A percentile compares a stretch with the other conserved stretches of the same genome.
Evolutionary conservation across 352 stramenopile genomes (phyloP).

Genomic region (Phytophthora fragariaefolia): DNA sequence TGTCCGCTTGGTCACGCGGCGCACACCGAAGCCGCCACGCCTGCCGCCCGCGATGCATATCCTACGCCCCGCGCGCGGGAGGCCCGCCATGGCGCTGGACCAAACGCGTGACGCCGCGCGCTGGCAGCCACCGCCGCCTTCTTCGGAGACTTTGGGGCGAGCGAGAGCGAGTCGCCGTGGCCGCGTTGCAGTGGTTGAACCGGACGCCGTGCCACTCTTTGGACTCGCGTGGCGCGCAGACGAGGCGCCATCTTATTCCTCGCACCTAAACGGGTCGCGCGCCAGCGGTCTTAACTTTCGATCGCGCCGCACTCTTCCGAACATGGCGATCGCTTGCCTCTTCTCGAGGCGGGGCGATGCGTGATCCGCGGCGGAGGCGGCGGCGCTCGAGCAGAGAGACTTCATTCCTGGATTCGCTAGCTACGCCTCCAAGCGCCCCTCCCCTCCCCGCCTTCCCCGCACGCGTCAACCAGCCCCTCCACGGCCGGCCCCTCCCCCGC

Average conservation of each 20-base stretch:
- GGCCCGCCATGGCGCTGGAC: neutral
- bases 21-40: conserved; percentile 12
- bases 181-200: conserved; percentile 14
- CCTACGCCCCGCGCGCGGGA: too few relatives aligned
- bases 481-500: conserved; percentile 13
- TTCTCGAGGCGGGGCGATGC: conserved; percentile 22
- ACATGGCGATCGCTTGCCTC: conserved; percentile 24
- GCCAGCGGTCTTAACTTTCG: conserved; percentile 31
- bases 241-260: conserved; percentile 35
- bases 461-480: conserved; percentile 18
- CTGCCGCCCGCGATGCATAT: neutral
- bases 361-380: neutral
- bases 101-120: neutral
- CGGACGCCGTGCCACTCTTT: conserved; percentile 32
- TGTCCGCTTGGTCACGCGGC: neutral
- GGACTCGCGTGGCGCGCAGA: conserved; percentile 19
- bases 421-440: conserved; percentile 22
- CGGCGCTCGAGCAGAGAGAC: conserved; percentile 12
- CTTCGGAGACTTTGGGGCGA: conserved; percentile 31
- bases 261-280: neutral
- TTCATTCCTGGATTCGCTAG: conserved; percentile 43
- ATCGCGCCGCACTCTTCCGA: conserved; percentile 25
- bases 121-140: neutral
- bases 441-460: too few relatives aligned
- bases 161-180: conserved; percentile 23